phyloP scores from a whole-genome alignment of 805 yeast genomes.

The Pichia nakasei region DNA sequence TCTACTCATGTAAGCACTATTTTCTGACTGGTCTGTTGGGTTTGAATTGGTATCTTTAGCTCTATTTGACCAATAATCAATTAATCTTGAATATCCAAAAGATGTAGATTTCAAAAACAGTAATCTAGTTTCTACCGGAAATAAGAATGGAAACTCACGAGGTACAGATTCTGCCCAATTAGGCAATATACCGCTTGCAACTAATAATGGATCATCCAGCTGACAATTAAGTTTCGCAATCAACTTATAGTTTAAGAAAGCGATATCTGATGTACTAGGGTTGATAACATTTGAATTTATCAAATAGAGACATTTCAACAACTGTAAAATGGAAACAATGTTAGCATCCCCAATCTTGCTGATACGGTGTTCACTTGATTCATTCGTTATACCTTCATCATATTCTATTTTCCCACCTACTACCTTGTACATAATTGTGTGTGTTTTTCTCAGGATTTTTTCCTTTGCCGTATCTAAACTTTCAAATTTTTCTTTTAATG shows the following conservation, averaged over 20 bases:
- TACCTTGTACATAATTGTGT: constrained; percentile 47
- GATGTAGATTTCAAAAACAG: constrained; percentile 80
- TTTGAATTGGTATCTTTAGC: constrained; percentile 27
- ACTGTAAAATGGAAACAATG: constrained; percentile 34
- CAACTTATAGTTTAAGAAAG: constrained; percentile 67
- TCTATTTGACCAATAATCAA: constrained; percentile 62
- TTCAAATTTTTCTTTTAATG: background rate
- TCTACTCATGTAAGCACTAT: constrained; percentile 3
- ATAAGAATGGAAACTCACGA: constrained; percentile 66
- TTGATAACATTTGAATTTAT: constrained; percentile 23
- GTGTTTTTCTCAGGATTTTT: constrained; percentile 31
- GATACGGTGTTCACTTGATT: constrained; percentile 19
- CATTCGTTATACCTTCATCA: constrained; percentile 32
- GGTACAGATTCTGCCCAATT: constrained; percentile 76
- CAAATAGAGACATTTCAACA: constrained; percentile 40
- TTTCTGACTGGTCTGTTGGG: constrained; percentile 11
- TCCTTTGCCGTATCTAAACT: constrained; percentile 28
- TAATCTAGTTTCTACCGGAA: constrained; percentile 74
- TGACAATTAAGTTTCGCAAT: constrained; percentile 83
- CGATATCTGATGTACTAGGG: constrained; percentile 22
- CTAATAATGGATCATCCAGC: constrained; percentile 79
- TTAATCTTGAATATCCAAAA: constrained; percentile 78
- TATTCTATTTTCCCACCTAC: constrained; percentile 41
- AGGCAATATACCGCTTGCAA: constrained; percentile 81
- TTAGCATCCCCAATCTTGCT: constrained; percentile 25